Evolutionary conservation across 2,329 filamentous ascomycete species (phyloP), one percentile per base, ranked within the genome.

Genomic region (Aspergillus terreus): DNA sequence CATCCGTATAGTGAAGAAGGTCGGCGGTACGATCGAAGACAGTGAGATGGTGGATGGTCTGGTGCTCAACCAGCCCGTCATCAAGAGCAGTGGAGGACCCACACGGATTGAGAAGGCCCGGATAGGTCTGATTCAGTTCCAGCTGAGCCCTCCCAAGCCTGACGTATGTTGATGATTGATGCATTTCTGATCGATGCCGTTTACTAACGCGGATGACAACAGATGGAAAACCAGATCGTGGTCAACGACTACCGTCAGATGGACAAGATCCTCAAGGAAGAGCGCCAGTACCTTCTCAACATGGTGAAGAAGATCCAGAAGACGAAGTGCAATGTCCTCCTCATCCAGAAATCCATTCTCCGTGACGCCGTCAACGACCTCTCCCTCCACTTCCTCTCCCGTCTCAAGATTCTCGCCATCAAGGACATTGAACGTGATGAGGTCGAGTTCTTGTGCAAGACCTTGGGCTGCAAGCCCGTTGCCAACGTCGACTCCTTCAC

Each of bases 231-330:
- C 77, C 94, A 95, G 68, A 97, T 99, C 59, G 87, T 95, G 30
- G 94, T 99, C 67, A 99, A 99, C 75, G 94, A 99, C 78, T 99
- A 99, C 82, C 84, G 94, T 68, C 94, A 99, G 73, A 99, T 99
- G 94, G 94, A 99, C 80, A 99, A 97, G 82, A 99, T 99, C 61
- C 83, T 99, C 63, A 99, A 99, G 78, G 94, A 99, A 77, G 94
- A 99, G 79, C 90, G 94, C 62, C 89, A 94, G 63, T 99, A 99
- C 76, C 84, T 99, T 58, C 83, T 99, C 53, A 97, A 97, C 80
- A 89, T 99, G 84, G 92, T 95, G 70, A 97, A 99, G 84, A 99
- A 97, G 82, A 99, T 99, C 75, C 96, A 97, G 79, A 99, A 97
- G 82, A 92, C 94, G 62, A 99, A 97, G 80, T 99, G 94, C 78